Evolutionary conservation across 768 basidiomycete genomes (phyloP).

Genomic region (Piloderma croceum): DNA sequence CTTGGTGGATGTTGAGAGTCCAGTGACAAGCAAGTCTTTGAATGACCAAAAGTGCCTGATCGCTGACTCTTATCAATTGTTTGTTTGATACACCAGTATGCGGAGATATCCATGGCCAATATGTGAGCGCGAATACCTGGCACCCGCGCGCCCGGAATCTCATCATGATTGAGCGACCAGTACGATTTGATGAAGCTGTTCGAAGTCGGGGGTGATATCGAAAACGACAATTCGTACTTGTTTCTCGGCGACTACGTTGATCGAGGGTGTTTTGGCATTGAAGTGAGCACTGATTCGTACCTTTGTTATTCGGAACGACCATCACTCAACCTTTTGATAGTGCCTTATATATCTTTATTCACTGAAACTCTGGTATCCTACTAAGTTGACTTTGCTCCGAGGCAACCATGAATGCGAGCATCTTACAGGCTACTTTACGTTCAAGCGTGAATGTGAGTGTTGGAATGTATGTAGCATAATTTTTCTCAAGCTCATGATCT

Average conservation of each 20-base stretch:
- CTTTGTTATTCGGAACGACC: background rate
- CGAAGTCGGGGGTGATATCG: constrained; percentile 83
- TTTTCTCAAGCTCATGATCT: constrained; percentile 2
- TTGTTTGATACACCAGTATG: constrained; percentile 55
- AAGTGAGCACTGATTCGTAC: constrained; percentile 31
- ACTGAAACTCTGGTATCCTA: constrained; percentile 87
- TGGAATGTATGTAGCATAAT: constrained; percentile 3
- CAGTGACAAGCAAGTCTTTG: constrained; percentile 73
- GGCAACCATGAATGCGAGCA: constrained; percentile 98
- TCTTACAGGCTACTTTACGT: constrained; percentile 96
- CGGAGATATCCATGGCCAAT: constrained; percentile 97
- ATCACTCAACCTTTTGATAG: constrained; percentile 27
- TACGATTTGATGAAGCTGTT: constrained; percentile 98
- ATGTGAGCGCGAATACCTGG: constrained; percentile 43
- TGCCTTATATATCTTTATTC: constrained; percentile 92
- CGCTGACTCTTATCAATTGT: constrained; percentile 1
- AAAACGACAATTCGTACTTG: constrained; percentile 76
- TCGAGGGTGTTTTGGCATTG: constrained; percentile 84
- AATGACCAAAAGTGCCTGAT: constrained; percentile 1
- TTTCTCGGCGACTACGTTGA: constrained; percentile 98
- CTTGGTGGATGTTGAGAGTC: constrained; percentile 79
- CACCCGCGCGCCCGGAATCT: constrained; percentile 1
- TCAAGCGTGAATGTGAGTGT: constrained; percentile 88
- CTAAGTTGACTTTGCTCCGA: constrained; percentile 74
- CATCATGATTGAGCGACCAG: constrained; percentile 35